Percentiles rank a stretch among this genome's conserved stretches.
Evolutionary conservation across 345 rosid species (phyloP).

Genomic region (Bruguiera parviflora): DNA sequence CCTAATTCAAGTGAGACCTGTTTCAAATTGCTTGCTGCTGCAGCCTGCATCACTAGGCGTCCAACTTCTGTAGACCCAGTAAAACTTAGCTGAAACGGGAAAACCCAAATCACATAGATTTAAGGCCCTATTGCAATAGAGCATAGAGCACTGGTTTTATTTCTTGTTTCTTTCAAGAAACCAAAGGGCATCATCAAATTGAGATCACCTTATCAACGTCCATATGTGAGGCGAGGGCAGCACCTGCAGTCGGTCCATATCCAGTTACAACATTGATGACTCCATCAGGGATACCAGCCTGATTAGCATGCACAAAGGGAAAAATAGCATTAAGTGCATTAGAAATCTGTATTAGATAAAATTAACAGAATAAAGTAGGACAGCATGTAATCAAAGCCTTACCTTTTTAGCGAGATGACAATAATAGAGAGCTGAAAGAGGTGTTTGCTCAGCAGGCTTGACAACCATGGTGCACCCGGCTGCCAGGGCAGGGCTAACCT

Average conservation of each 20-base stretch:
- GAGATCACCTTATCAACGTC: conserved; percentile 62
- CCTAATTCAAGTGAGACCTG: conserved; percentile 73
- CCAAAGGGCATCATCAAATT: background rate
- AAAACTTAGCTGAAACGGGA: conserved; percentile 53
- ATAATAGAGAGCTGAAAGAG: conserved; percentile 77
- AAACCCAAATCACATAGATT: background rate
- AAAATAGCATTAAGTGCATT: too few species aligned
- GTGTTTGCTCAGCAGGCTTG: conserved; percentile 92
- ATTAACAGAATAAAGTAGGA: background rate
- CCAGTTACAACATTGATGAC: conserved; percentile 81
- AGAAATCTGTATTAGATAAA: background rate
- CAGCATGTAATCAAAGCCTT: background rate
- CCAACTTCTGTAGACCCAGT: conserved; percentile 91
- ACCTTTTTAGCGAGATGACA: conserved; percentile 58
- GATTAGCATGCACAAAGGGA: background rate
- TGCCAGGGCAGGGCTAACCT: conserved; percentile 69
- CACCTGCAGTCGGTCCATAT: conserved; percentile 72
- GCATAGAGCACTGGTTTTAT: background rate
- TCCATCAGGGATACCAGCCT: conserved; percentile 90
- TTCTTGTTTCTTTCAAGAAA: background rate
- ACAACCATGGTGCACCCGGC: conserved; percentile 89
- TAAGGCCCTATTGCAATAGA: background rate
- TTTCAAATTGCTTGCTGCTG: conserved; percentile 80
- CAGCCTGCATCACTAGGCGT: conserved; percentile 64
- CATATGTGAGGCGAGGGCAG: conserved; percentile 75